Evolutionary conservation across 2,329 filamentous ascomycete genomes (phyloP), one percentile per base, ranked within the genome.

Genomic region (Paecilomyces fulvus): DNA sequence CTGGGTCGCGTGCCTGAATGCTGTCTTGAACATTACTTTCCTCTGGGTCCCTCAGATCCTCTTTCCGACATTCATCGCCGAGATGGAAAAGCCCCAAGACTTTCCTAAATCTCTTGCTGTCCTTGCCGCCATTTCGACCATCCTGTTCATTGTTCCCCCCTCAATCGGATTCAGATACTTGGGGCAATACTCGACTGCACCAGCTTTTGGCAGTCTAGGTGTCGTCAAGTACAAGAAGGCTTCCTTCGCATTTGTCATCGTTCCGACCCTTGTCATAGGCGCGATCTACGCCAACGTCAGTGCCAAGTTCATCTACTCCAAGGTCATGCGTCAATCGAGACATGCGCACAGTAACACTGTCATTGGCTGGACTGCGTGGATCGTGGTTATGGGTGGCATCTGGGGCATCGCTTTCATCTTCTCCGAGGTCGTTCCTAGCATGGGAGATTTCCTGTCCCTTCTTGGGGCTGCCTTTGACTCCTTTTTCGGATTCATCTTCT

Each of bases 401-500:
- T 79, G 76, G 75, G 14, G 70, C 28, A 57, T 78, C 2, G 75
- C 67, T 3, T 79, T 79, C 59, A 65, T 79, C 53, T 79, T 79
- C 61, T 68, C 77, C 10, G 77, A 79, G 56, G 73, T 79, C 51
- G 70, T 80, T 20, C 77, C 77, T 7, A 75, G 70, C 57, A 79
- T 79, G 77, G 76, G 77, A 8, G 77, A 79, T 62, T 79, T 79
- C 64, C 63, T 79, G 4, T 79, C 76, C 0, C 65, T 79, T 2
- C 71, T 79, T 9, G 72, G 77, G 7, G 76, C 77, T 0, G 76
- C 75, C 0, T 79, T 79, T 56, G 77, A 79, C 60, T 76, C 73
- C 1, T 79, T 79, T 65, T 79, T 79, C 56, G 77, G 77, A 1
- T 79, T 79, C 64, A 79, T 79, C 58, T 80, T 75, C 66, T 79